Base-by-base conservation (phyloP, 192 early-diverging fungal genomes). In the Podila horticola region DNA sequence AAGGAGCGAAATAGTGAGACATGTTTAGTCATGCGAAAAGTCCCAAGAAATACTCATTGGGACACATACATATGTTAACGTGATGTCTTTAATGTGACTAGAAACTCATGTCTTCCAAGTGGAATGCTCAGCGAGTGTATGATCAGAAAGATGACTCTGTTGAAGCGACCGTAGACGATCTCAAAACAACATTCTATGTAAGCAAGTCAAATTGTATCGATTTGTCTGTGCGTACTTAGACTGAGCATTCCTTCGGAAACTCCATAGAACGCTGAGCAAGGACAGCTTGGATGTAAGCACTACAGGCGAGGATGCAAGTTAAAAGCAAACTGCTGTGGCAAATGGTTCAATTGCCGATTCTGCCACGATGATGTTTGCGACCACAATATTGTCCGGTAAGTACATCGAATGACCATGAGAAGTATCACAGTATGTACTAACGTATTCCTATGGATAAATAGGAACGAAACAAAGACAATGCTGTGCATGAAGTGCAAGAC, bases 401-500 rank as follows among this genome's bases (percentile, higher is more conserved):
- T 45, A 4, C 41, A 17, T 17, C 41, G 15, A 45, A 45, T 12
- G 41, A 45, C 15, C 15, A 45, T 45, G 15, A 1, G 41, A 45
- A 45, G n/a, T 45, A 12, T 8, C 41, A 41, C 45, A 57, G 31
- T 13, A 45, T 36, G 51, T 45, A 29, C 8, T n/a, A 7, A 49
- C 8, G 6, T 17, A 24, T 55, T 55, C 52, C 19, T 55, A 55
- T 55, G 22, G 20, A 10, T 55, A 1, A 31, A 8, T 64, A 86
- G 87, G 69, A 74, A 68, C 30, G 85, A 86, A 22, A 90, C 88
- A 0, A 89, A 91, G 61, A 90, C 83, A 63, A 98, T 99, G 96
- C 89, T 95, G 73, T 99, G 97, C 74, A 98, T 98, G 97, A 84
- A 93, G 69, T 99, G 97, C 82, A 61, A 79, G 36, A 88, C 88